These are phyloP conservation scores for Glarea lozoyensis DNA, from an alignment of 495 filamentous ascomycete species.

Conservation along the genomic window DNA sequence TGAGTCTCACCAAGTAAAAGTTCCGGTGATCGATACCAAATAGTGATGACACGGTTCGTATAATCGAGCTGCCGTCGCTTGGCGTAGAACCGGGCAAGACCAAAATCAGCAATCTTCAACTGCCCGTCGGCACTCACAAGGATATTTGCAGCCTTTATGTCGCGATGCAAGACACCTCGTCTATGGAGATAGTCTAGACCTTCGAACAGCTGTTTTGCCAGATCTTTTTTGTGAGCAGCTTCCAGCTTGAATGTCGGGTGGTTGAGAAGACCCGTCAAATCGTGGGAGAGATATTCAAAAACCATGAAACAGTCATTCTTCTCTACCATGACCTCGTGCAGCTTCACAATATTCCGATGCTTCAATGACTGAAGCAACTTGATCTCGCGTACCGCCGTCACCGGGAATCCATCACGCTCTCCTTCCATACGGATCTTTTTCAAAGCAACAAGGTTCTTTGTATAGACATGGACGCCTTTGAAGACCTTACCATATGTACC, in stretches of 20 bases:
- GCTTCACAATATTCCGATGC: constrained; percentile 79
- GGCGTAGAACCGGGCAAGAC: constrained; percentile 91
- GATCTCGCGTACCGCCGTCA: constrained; percentile 94
- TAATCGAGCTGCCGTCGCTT: constrained; percentile 92
- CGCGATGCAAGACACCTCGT: constrained; percentile 86
- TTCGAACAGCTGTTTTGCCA: constrained; percentile 89
- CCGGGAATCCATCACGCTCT: constrained; percentile 93
- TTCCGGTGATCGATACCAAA: constrained; percentile 94
- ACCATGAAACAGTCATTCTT: constrained; percentile 99
- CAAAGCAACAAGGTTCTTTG: constrained; percentile 78
- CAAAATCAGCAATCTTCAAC: constrained; percentile 94
- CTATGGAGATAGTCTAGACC: constrained; percentile 92
- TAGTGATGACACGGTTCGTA: constrained; percentile 96
- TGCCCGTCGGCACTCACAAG: constrained; percentile 80
- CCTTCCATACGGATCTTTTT: constrained; percentile 96
- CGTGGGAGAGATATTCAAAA: constrained; percentile 96
- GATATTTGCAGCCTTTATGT: constrained; percentile 94
- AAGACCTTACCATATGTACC: constrained; percentile 97
- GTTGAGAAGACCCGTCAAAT: constrained; percentile 80
- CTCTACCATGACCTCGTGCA: constrained; percentile 96
- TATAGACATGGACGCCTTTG: constrained; percentile 95
- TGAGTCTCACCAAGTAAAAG: constrained; percentile 88
- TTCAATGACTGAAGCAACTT: constrained; percentile 92
- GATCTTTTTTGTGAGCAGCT: constrained; percentile 81
- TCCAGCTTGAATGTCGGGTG: constrained; percentile 89